A percentile compares a stretch with the other conserved stretches of the same genome.
Evolutionary conservation across 148 eudicot genomes (phyloP).

Genomic region (Amaranthus cruentus): DNA sequence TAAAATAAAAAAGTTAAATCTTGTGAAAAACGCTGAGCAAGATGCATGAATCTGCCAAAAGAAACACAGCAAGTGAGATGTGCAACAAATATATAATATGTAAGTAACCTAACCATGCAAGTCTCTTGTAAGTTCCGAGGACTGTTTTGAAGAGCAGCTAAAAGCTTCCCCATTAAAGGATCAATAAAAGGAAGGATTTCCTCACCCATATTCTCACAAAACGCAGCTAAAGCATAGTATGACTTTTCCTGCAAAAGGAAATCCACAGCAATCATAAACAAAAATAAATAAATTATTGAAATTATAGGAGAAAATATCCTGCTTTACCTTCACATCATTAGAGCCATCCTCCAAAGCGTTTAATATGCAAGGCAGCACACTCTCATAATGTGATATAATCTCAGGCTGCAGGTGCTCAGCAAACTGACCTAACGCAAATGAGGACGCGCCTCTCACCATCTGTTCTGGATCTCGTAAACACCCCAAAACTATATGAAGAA

Average conservation of each 20-base stretch:
- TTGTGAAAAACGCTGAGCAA: not conserved
- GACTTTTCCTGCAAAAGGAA: slow-evolving; percentile 74
- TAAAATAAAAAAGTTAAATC: slow-evolving; percentile 14
- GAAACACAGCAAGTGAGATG: not conserved
- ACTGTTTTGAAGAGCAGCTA: slow-evolving; percentile 72
- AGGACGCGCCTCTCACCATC: slow-evolving; percentile 95
- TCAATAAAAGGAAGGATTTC: slow-evolving; percentile 91
- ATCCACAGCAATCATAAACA: slow-evolving; percentile 8
- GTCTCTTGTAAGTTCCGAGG: slow-evolving; percentile 90
- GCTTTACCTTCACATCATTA: slow-evolving; percentile 87
- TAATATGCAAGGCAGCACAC: slow-evolving; percentile 80
- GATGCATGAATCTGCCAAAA: not conserved
- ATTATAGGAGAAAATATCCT: not conserved
- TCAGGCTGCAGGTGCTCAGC: slow-evolving; percentile 97
- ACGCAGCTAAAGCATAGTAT: slow-evolving; percentile 94
- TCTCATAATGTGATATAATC: slow-evolving; percentile 81
- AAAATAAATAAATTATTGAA: not conserved
- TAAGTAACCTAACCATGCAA: slow-evolving; percentile 67
- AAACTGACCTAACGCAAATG: slow-evolving; percentile 94
- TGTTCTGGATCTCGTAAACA: slow-evolving; percentile 90
- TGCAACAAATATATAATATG: not conserved
- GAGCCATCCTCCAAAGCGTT: slow-evolving; percentile 81
- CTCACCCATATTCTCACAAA: slow-evolving; percentile 93
- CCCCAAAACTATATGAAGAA: slow-evolving; percentile 85
- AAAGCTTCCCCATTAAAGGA: slow-evolving; percentile 81